These are phyloP conservation scores for Gilbertella persicaria DNA, from an alignment of 371 early-diverging fungal species.

Conservation along the genomic window DNA sequence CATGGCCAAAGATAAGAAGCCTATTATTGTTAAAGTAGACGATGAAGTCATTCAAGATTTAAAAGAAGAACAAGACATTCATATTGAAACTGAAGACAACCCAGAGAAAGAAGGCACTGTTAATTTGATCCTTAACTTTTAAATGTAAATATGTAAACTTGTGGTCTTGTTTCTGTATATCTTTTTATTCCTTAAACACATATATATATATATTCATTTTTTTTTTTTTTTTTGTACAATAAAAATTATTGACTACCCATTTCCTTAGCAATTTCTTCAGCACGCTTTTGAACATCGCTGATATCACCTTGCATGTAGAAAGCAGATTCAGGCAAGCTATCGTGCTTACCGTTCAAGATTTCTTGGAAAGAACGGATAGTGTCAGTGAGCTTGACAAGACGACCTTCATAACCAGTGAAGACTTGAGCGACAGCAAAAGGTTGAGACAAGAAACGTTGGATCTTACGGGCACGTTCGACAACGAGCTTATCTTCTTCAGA, in stretches of 20 bases:
- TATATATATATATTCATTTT: not conserved
- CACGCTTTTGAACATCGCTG: slow-evolving; percentile 87
- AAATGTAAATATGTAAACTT: not conserved
- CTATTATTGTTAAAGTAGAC: slow-evolving; percentile 44
- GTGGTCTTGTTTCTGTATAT: not conserved
- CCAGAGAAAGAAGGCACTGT: slow-evolving; percentile 15
- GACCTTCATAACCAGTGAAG: slow-evolving; percentile 94
- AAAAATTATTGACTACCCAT: slow-evolving; percentile 22
- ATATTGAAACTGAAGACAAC: slow-evolving; percentile 49
- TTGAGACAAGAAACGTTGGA: slow-evolving; percentile 94
- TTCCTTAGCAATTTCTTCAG: slow-evolving; percentile 77
- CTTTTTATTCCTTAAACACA: not conserved
- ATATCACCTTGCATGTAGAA: slow-evolving; percentile 97
- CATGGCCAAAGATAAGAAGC: slow-evolving; percentile 30
- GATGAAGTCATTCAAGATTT: slow-evolving; percentile 58
- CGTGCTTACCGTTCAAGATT: slow-evolving; percentile 93
- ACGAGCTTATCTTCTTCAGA: slow-evolving; percentile 95
- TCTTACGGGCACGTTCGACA: slow-evolving; percentile 90
- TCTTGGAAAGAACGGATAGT: slow-evolving; percentile 94
- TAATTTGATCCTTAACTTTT: slow-evolving; percentile 12
- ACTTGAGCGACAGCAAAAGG: slow-evolving; percentile 93
- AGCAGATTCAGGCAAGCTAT: slow-evolving; percentile 88
- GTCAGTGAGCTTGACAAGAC: slow-evolving; percentile 86
- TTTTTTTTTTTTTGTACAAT: slow-evolving; percentile 2
- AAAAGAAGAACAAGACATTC: slow-evolving; percentile 54